A percentile compares a stretch with the other conserved stretches of the same genome.
phyloP scores from a whole-genome alignment of 2,329 filamentous ascomycete species.

The Penicillium polonicum region DNA sequence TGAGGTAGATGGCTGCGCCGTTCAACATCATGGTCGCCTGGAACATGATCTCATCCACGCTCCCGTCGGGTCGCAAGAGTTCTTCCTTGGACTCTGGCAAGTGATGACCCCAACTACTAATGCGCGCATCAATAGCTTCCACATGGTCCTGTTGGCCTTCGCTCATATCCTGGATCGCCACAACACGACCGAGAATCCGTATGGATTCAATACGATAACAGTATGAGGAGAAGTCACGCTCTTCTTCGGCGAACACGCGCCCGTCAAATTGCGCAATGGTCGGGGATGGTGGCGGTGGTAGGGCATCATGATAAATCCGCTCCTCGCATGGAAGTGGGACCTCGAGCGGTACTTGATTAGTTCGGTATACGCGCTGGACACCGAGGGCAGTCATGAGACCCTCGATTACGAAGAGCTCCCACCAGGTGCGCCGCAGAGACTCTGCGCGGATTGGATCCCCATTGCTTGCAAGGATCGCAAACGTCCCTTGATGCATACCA shows the following conservation, averaged over 20 bases:
- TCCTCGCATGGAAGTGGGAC: conserved; percentile 81
- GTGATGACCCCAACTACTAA: conserved; percentile 76
- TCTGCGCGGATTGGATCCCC: conserved; percentile 72
- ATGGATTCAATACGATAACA: conserved; percentile 80
- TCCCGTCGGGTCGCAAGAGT: conserved; percentile 66
- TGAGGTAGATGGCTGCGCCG: conserved; percentile 66
- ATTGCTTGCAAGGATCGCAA: conserved; percentile 62
- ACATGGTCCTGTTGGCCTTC: conserved; percentile 54
- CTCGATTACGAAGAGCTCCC: conserved; percentile 79
- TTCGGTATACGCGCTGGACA: conserved; percentile 54
- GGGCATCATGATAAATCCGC: conserved; percentile 54
- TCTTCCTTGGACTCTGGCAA: conserved; percentile 71
- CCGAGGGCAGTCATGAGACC: conserved; percentile 76
- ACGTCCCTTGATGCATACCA: conserved; percentile 69
- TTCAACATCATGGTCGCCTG: conserved; percentile 79
- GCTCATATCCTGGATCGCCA: conserved; percentile 46
- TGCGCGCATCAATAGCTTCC: conserved; percentile 57
- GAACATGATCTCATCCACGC: conserved; percentile 86
- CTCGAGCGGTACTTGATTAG: conserved; percentile 66
- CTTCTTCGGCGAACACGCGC: conserved; percentile 68
- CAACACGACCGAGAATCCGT: conserved; percentile 73
- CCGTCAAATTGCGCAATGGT: conserved; percentile 75
- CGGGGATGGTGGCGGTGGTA: conserved; percentile 58
- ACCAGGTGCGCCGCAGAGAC: conserved; percentile 86
- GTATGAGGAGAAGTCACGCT: conserved; percentile 73